Evolutionary conservation across 805 yeast genomes (phyloP).

Genomic region (Nakazawaea holstii): DNA sequence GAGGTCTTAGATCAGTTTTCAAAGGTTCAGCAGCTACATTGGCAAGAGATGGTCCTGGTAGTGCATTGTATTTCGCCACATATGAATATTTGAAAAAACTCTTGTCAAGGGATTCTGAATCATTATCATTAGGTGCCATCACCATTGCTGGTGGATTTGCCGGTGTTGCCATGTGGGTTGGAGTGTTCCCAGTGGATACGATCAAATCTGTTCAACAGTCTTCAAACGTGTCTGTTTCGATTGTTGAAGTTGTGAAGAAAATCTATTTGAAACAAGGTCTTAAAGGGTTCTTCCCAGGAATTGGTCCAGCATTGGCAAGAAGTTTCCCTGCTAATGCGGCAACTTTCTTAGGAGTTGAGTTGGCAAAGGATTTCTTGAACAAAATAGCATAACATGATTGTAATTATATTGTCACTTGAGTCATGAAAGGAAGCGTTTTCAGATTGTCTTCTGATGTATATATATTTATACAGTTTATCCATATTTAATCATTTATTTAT

Average conservation of each 20-base stretch:
- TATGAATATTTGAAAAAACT: conserved; percentile 74
- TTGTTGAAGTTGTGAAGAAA: conserved; percentile 58
- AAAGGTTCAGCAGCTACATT: conserved; percentile 90
- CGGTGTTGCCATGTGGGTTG: conserved; percentile 96
- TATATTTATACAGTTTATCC: no score
- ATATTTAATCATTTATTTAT: no score
- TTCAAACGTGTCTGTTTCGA: conserved; percentile 44
- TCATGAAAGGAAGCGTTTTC: no score
- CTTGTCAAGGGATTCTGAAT: conserved; percentile 50
- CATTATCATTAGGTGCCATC: conserved; percentile 66
- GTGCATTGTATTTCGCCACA: conserved; percentile 92
- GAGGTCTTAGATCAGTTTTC: conserved; percentile 80
- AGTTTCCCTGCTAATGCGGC: conserved; percentile 99
- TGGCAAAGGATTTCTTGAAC: conserved; percentile 39
- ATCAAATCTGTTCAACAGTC: conserved; percentile 81
- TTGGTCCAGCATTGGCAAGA: conserved; percentile 91
- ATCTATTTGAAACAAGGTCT: conserved; percentile 76
- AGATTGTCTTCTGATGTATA: no score
- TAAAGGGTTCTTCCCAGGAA: conserved; percentile 94
- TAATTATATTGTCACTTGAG: no score
- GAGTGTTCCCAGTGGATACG: conserved; percentile 94
- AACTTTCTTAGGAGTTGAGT: conserved; percentile 91
- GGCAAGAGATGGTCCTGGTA: conserved; percentile 97
- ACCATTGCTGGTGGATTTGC: conserved; percentile 93
- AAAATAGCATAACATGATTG: background rate